Evolutionary conservation across 495 filamentous ascomycete species (phyloP).

Genomic region (Rhizodiscina lignyota): DNA sequence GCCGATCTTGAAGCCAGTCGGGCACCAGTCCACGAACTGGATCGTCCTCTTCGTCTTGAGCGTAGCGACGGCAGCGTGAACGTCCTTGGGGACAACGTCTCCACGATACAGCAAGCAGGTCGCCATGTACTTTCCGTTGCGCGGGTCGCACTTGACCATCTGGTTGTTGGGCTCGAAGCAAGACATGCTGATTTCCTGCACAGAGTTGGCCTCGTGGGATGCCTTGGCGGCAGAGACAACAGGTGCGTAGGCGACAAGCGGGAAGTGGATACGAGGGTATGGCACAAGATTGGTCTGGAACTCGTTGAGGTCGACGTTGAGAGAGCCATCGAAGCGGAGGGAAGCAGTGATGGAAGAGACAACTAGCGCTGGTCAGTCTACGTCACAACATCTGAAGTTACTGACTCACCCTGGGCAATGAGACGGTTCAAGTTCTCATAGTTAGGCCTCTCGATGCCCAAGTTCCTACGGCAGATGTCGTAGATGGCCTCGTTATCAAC

Average conservation of each 20-base stretch:
- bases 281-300: slow-evolving; percentile 99
- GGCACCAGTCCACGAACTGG: slow-evolving; percentile 99
- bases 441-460: slow-evolving; percentile 90
- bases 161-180: slow-evolving; percentile 73
- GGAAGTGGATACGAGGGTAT: slow-evolving; percentile 98
- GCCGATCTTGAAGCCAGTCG: slow-evolving; percentile 98
- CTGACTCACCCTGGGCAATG: slow-evolving; percentile 65
- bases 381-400: background rate
- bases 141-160: slow-evolving; percentile 99
- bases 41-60: slow-evolving; percentile 98
- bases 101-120: slow-evolving; percentile 96
- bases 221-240: slow-evolving; percentile 88
- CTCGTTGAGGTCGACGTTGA: slow-evolving; percentile 98
- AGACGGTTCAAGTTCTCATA: slow-evolving; percentile 97
- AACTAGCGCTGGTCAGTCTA: too few species aligned
- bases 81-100: slow-evolving; percentile 93
- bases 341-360: slow-evolving; percentile 98
- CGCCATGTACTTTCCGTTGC: slow-evolving; percentile 99
- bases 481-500: slow-evolving; percentile 99
- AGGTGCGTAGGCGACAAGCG: slow-evolving; percentile 87
- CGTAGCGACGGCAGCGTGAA: slow-evolving; percentile 73
- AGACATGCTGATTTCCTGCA: slow-evolving; percentile 29
- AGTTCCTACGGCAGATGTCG: slow-evolving; percentile 94
- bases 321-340: slow-evolving; percentile 93
- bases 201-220: slow-evolving; percentile 62